These are phyloP conservation scores for Yamadazyma taylorii DNA, from an alignment of 1,139 yeast species.

Conservation along the genomic window DNA sequence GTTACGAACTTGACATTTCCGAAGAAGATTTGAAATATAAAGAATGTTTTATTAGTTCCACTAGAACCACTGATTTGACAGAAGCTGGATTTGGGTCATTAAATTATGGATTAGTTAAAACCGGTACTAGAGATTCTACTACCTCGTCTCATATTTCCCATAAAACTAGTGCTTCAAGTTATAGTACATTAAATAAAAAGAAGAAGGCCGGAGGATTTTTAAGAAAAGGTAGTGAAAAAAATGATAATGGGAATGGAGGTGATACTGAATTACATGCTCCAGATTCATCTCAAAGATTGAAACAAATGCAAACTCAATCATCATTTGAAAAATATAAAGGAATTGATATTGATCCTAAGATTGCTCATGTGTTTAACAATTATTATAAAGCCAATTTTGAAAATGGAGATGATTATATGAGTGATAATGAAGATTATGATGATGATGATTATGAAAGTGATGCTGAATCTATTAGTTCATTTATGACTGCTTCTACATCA, in stretches of 20 bases:
- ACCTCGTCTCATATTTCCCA: conserved; percentile 27
- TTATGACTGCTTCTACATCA: conserved; percentile 39
- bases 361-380: conserved; percentile 23
- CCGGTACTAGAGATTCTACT: conserved; percentile 30
- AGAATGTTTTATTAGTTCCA: conserved; percentile 38
- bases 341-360: conserved; percentile 25
- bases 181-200: conserved; percentile 17
- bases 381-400: conserved; percentile 26
- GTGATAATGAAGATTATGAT: conserved; percentile 20
- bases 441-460: conserved; percentile 20
- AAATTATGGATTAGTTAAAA: conserved; percentile 24
- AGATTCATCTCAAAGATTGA: conserved; percentile 26
- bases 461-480: conserved; percentile 31
- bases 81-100: conserved; percentile 18
- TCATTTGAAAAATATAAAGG: conserved; percentile 30
- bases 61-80: conserved; percentile 20
- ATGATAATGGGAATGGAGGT: conserved; percentile 11
- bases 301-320: conserved; percentile 31
- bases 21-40: conserved; percentile 31
- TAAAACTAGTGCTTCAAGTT: conserved; percentile 21
- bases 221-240: conserved; percentile 15
- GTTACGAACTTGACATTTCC: conserved; percentile 35
- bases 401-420: conserved; percentile 24
- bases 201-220: conserved; percentile 21
- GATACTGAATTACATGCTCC: conserved; percentile 18